Conservation (phyloP, 2,329 filamentous ascomycete genomes). For the Colletotrichum chrysophilum region DNA sequence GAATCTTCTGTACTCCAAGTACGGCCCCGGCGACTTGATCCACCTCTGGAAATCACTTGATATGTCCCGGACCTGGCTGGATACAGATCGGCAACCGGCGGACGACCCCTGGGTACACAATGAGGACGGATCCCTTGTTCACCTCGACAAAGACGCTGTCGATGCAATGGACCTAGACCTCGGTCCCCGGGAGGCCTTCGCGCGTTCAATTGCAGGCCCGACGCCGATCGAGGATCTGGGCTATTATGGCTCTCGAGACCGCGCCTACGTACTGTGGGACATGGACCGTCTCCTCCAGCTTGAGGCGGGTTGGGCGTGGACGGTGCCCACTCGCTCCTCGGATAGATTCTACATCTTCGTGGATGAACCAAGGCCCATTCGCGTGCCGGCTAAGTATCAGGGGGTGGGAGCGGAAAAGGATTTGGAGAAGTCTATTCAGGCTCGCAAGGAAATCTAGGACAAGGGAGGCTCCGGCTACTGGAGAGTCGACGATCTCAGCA, state of each 20-base stretch:
- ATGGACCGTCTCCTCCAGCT: background rate
- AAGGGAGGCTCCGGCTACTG: background rate
- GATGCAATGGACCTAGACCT: accelerated
- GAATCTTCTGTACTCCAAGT: background rate
- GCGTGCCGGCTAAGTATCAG: background rate
- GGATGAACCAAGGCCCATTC: background rate
- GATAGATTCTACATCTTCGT: accelerated
- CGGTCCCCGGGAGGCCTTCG: background rate
- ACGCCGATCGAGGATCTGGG: background rate
- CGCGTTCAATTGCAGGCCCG: accelerated
- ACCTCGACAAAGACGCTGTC: accelerated
- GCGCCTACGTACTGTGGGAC: background rate
- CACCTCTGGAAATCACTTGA: accelerated
- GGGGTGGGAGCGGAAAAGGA: background rate
- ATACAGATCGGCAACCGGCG: background rate
- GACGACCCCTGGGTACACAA: background rate
- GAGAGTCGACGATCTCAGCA: background rate
- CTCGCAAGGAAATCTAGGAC: background rate
- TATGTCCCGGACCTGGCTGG: accelerated
- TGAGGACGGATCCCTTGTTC: accelerated
- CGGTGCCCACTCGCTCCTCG: accelerated
- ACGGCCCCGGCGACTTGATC: accelerated
- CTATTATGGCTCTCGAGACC: background rate
- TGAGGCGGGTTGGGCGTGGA: background rate
- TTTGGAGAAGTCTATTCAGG: background rate